These are phyloP conservation scores for Aspergillus sclerotiicarbonarius DNA, from an alignment of 495 filamentous ascomycete genomes.

Conservation along the genomic window DNA sequence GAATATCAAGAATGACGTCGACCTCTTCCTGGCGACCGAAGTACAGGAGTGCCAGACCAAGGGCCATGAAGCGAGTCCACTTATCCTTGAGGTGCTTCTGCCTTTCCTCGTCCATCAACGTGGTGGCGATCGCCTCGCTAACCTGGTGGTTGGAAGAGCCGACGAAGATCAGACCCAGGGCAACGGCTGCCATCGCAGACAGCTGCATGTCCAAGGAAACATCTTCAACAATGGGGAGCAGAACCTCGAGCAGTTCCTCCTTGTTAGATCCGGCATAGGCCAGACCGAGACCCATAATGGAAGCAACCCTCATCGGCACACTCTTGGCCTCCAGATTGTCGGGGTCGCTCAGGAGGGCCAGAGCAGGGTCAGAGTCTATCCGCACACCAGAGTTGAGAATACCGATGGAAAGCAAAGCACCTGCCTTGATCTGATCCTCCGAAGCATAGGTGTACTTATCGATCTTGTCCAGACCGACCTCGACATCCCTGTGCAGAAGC, in stretches of 20 bases:
- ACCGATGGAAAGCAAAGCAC: conserved; percentile 83
- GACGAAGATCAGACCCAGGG: conserved; percentile 87
- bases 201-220: conserved; percentile 85
- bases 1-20: conserved; percentile 88
- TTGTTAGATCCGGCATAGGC: conserved; percentile 91
- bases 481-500: conserved; percentile 86
- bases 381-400: conserved; percentile 91
- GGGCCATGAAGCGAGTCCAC: conserved; percentile 94
- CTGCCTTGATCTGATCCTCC: conserved; percentile 87
- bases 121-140: conserved; percentile 82
- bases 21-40: conserved; percentile 97
- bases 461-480: conserved; percentile 82
- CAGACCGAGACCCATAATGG: conserved; percentile 94
- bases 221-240: conserved; percentile 85
- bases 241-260: conserved; percentile 72
- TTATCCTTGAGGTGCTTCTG: conserved; percentile 89
- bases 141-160: conserved; percentile 87
- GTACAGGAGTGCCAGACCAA: conserved; percentile 90
- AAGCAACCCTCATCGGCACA: conserved; percentile 68
- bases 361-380: conserved; percentile 78
- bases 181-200: conserved; percentile 92
- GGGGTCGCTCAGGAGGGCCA: conserved; percentile 77
- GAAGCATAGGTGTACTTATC: conserved; percentile 83
- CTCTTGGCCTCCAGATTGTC: conserved; percentile 76
- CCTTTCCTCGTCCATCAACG: conserved; percentile 87